Evolutionary conservation across 306 rosid genomes (phyloP).

Genomic region (Cucumis cinereus): DNA sequence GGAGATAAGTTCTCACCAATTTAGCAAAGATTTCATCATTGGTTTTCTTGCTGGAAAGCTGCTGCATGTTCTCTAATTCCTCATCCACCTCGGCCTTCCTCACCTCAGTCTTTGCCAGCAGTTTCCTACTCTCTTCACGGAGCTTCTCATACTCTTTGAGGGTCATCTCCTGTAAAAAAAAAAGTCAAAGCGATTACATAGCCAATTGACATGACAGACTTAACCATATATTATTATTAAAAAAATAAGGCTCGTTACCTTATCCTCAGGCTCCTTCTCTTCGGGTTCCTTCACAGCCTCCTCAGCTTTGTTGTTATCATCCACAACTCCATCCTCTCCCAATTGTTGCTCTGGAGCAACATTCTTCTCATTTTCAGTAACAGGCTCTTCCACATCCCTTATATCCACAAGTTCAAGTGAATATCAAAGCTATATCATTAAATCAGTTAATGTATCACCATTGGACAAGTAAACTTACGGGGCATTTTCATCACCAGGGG

Average conservation of each 20-base stretch:
- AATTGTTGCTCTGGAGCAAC: constrained; percentile 51
- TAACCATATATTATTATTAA: background rate
- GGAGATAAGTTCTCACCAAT: constrained; percentile 32
- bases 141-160: constrained; percentile 83
- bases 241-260: constrained; percentile 25
- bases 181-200: no score
- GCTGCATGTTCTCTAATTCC: constrained; percentile 72
- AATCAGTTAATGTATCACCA: background rate
- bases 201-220: background rate
- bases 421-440: background rate
- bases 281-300: constrained; percentile 42
- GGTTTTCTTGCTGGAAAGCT: constrained; percentile 60
- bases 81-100: constrained; percentile 67
- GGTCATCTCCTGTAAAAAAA: constrained; percentile 68
- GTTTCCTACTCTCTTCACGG: constrained; percentile 80
- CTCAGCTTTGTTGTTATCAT: constrained; percentile 55
- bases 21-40: constrained; percentile 67
- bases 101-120: constrained; percentile 48
- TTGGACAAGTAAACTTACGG: constrained; percentile 22
- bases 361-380: constrained; percentile 49
- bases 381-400: constrained; percentile 57
- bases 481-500: constrained; percentile 33
- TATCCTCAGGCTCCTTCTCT: constrained; percentile 80
- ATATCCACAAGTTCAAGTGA: background rate
- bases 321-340: constrained; percentile 31